Evolutionary conservation across 805 yeast genomes (phyloP).

Genomic region (Wickerhamomyces chambardii): DNA sequence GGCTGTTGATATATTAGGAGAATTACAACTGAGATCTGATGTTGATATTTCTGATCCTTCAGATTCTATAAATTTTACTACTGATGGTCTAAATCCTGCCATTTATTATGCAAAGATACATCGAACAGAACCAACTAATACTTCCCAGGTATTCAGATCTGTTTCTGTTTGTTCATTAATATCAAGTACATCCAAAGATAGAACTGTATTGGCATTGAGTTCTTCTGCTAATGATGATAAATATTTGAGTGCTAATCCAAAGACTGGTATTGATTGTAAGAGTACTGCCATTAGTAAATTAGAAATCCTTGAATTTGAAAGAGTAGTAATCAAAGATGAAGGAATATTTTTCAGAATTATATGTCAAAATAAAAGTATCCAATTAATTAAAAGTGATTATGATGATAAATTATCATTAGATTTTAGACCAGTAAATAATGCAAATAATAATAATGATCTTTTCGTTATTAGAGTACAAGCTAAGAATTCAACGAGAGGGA

Average conservation of each 20-base stretch:
- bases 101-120: slow-evolving; percentile 5
- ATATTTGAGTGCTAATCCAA: slow-evolving; percentile 14
- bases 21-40: neutral
- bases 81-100: slow-evolving; percentile 1
- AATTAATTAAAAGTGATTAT: neutral
- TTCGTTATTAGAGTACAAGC: slow-evolving; percentile 9
- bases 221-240: slow-evolving; percentile 15
- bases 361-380: slow-evolving; percentile 6
- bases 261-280: slow-evolving; percentile 14
- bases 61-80: slow-evolving; percentile 3
- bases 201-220: slow-evolving; percentile 17
- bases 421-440: slow-evolving; percentile 1
- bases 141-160: slow-evolving; percentile 23
- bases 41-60: neutral
- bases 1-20: slow-evolving; percentile 1
- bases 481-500: slow-evolving; percentile 10
- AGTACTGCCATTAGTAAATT: slow-evolving; percentile 23
- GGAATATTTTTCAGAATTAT: slow-evolving; percentile 16
- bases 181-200: slow-evolving; percentile 1
- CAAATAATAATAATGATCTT: slow-evolving; percentile 2
- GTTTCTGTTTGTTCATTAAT: slow-evolving; percentile 5
- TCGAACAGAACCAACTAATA: slow-evolving; percentile 19
- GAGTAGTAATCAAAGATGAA: slow-evolving; percentile 3
- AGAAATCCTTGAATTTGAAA: slow-evolving; percentile 16
- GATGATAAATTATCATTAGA: slow-evolving; percentile 1